phyloP scores from a whole-genome alignment of 306 rosid genomes.

The Ormosia emarginata region DNA sequence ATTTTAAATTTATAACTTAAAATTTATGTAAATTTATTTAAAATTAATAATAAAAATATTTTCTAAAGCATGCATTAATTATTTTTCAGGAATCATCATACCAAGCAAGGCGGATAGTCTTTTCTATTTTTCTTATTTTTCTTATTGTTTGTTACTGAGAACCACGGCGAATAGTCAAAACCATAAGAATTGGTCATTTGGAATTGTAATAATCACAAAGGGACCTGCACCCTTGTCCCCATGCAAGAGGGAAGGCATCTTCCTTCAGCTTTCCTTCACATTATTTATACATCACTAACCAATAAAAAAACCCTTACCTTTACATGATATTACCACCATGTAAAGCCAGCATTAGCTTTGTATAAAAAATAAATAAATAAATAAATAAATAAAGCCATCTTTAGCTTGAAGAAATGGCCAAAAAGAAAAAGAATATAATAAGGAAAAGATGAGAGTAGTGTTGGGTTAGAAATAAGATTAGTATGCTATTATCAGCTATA shows the following conservation, averaged over 20 bases:
- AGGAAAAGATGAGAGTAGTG: too few species aligned
- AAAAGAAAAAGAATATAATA: too few species aligned
- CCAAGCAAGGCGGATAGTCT: too few species aligned
- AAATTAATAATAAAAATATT: too few species aligned
- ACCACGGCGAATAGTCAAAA: conserved; percentile 10
- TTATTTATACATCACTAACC: not conserved
- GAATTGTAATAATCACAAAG: not conserved
- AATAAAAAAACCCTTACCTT: not conserved
- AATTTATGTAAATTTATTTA: too few species aligned
- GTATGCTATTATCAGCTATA: not conserved
- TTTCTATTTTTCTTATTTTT: too few species aligned
- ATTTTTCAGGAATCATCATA: too few species aligned
- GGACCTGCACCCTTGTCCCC: conserved; percentile 36
- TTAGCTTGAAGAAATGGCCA: not conserved
- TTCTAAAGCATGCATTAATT: too few species aligned
- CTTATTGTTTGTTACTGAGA: too few species aligned
- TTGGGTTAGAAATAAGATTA: not conserved
- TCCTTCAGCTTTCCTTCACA: conserved; percentile 20
- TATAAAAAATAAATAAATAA: too few species aligned
- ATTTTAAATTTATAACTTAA: too few species aligned
- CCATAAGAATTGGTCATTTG: not conserved
- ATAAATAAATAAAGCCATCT: not conserved
- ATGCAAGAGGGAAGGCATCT: conserved; percentile 17
- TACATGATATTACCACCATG: not conserved
- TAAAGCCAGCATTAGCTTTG: not conserved